Evolutionary conservation across 805 yeast genomes (phyloP), one percentile per base, ranked within the genome.

Genomic region (Starmera amethionina): DNA sequence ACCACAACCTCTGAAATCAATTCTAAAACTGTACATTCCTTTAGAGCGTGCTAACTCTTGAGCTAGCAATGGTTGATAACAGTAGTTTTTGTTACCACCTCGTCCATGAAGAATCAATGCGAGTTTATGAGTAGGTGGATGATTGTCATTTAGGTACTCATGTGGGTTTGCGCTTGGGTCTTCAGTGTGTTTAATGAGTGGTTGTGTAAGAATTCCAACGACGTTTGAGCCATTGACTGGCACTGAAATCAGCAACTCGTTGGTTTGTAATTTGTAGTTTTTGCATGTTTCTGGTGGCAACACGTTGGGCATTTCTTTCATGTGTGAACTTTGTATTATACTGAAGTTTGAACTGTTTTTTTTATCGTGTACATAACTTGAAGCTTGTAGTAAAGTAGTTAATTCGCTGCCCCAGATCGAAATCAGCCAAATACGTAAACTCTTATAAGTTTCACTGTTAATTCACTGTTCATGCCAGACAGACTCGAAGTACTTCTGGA

Each of bases 1-100:
- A 1, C 97, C 97, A 58, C 93, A 81, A 7, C 82, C 83, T 41
- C 96, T 68, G 52, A 89, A 88, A 59, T 89, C 97, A 48, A 88
- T 78, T 47, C 97, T 65, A 38, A 86, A 67, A 4, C 82, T 73
- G 53, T 69, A 76, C 41, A 76, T 64, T 0, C 94, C 95, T 43
- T 72, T 56, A 13, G 71, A 70, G 2, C 62, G 55, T 0, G 88
- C 78, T 40, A 89, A 56, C 22, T 59, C 61, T 25, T 72, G 71
- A 0, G 94, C 89, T 35, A 86, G 58, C 13, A 62, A 50, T 22
- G 73, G 72, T 46, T 82, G 87, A 58, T 82, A 88, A 43, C 85
- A 77, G 55, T 85, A 82, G 63, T 83, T 75, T 48, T 86, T 75
- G 55, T 89, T 94, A 0, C 95, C 94, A 1, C 79, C 89, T 45